Evolutionary conservation across 306 rosid genomes (phyloP).

Genomic region (Citrullus colocynthis): DNA sequence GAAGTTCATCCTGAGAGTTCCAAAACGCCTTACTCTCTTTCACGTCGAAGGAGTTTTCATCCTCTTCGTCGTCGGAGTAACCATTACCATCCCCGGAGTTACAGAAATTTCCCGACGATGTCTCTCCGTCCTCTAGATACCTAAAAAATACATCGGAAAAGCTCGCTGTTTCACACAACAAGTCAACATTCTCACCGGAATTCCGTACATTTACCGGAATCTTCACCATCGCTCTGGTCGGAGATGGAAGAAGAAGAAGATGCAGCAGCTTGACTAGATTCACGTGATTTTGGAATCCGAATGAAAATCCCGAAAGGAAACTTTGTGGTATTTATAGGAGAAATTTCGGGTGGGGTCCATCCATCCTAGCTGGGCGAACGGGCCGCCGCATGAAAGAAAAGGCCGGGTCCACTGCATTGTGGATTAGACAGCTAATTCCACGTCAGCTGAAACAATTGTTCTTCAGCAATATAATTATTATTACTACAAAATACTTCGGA

Average conservation of each 20-base stretch:
- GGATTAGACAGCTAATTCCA: slow-evolving; percentile 10
- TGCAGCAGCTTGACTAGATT: background rate
- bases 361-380: background rate
- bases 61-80: background rate
- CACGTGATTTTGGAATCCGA: background rate
- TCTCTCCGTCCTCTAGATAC: background rate
- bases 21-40: background rate
- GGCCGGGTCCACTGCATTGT: background rate
- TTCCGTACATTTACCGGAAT: background rate
- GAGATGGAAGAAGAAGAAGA: background rate
- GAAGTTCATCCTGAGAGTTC: background rate
- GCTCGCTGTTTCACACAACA: background rate
- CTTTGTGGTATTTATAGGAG: background rate
- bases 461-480: background rate
- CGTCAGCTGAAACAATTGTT: background rate
- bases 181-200: background rate
- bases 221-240: background rate
- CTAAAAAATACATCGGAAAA: background rate
- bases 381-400: background rate
- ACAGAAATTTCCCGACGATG: background rate
- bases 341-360: background rate
- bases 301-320: background rate
- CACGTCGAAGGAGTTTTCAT: background rate
- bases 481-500: background rate
- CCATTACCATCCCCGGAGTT: background rate